Conservation (phyloP, 1,284 basidiomycete species). For the Microbotryomycetes sp. region DNA sequence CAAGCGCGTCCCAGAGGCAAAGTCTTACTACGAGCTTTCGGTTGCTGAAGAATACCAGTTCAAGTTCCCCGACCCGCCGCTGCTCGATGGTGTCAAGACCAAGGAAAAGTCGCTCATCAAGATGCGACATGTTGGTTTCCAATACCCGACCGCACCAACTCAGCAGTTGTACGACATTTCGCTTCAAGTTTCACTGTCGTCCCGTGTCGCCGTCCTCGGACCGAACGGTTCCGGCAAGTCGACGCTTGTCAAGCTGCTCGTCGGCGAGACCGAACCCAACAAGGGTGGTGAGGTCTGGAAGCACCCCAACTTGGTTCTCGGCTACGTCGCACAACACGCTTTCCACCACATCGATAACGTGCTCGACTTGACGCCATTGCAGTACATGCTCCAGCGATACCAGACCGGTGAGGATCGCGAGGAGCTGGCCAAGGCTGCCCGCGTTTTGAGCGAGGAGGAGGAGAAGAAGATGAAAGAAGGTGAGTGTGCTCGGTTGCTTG, state of each 20-base stretch:
- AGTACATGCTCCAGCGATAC: slow-evolving; percentile 99
- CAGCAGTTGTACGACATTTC: slow-evolving; percentile 92
- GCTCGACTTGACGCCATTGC: slow-evolving; percentile 94
- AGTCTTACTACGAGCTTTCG: slow-evolving; percentile 86
- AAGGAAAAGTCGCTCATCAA: slow-evolving; percentile 96
- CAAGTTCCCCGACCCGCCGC: slow-evolving; percentile 90
- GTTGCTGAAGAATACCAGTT: slow-evolving; percentile 88
- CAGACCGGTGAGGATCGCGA: slow-evolving; percentile 98
- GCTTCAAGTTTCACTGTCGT: slow-evolving; percentile 92
- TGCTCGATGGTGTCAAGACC: slow-evolving; percentile 98
- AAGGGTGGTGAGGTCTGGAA: slow-evolving; percentile 96
- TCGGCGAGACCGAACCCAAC: slow-evolving; percentile 95
- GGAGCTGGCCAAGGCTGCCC: slow-evolving; percentile 85
- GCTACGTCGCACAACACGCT: slow-evolving; percentile 96
- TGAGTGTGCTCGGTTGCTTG: too few relatives aligned
- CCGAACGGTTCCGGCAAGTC: slow-evolving; percentile 98
- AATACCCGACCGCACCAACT: slow-evolving; percentile 75
- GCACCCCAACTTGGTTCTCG: slow-evolving; percentile 98
- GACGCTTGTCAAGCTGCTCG: slow-evolving; percentile 96
- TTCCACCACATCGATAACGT: slow-evolving; percentile 95
- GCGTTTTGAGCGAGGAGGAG: slow-evolving; percentile 81
- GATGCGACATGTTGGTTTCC: slow-evolving; percentile 97
- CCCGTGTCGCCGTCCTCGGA: slow-evolving; percentile 91
- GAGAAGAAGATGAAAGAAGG: slow-evolving; percentile 95
- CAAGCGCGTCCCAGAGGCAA: slow-evolving; percentile 90